phyloP scores from a whole-genome alignment of 108 stramenopile genomes.

The Pseudonitzschia delicatissima region DNA sequence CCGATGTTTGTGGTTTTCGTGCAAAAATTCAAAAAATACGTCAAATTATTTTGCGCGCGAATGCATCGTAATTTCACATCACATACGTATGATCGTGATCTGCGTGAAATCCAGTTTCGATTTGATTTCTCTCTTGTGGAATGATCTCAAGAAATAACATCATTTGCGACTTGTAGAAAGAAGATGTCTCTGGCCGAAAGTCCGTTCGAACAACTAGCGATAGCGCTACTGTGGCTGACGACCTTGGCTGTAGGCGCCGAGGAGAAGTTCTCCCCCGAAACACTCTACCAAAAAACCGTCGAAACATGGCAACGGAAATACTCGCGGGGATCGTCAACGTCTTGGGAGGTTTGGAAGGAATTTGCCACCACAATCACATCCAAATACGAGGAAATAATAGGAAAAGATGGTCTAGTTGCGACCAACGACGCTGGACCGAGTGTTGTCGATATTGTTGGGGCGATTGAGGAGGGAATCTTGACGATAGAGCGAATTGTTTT shows the following conservation, averaged over 20 bases:
- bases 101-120: too few relatives aligned
- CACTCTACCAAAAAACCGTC: background rate
- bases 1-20: too few relatives aligned
- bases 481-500: constrained; percentile 21
- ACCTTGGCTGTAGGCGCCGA: background rate
- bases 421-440: background rate
- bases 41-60: too few relatives aligned
- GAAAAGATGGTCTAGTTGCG: background rate
- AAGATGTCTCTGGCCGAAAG: too few relatives aligned
- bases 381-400: background rate
- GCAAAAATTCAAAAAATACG: too few relatives aligned
- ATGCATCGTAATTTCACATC: too few relatives aligned
- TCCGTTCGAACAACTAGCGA: too few relatives aligned
- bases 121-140: too few relatives aligned
- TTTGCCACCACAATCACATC: background rate
- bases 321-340: background rate
- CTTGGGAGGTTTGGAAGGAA: constrained; percentile 1
- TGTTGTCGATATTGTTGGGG: constrained; percentile 16
- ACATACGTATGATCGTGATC: too few relatives aligned
- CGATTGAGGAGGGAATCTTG: constrained; percentile 33
- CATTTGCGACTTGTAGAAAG: too few relatives aligned
- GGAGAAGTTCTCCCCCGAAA: background rate
- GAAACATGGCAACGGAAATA: background rate
- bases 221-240: too few relatives aligned
- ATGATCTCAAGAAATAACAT: too few relatives aligned